A percentile compares a stretch with the other conserved stretches of the same genome.
phyloP scores from a whole-genome alignment of 2,329 filamentous ascomycete species.

The Colletotrichum brevisporum region DNA sequence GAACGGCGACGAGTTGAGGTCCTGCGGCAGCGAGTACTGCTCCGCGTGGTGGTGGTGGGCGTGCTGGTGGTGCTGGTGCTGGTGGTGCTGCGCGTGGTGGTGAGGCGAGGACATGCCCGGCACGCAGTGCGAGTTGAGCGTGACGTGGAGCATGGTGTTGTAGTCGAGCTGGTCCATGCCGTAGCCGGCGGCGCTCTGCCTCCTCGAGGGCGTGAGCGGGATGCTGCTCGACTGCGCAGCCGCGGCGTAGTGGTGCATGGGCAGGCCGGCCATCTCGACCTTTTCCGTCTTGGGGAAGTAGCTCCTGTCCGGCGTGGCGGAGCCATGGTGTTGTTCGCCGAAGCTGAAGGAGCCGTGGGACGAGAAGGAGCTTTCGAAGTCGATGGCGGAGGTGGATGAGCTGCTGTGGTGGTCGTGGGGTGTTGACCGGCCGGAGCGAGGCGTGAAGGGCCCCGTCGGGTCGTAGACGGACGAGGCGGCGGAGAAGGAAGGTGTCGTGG shows the following conservation, averaged over 20 bases:
- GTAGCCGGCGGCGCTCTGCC: constrained; percentile 32
- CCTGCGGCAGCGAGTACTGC: constrained; percentile 37
- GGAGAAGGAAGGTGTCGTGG: constrained; percentile 41
- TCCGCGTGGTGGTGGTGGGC: constrained; percentile 17
- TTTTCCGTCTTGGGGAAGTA: constrained; percentile 38
- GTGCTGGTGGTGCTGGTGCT: constrained; percentile 16
- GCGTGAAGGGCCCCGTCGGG: constrained; percentile 60
- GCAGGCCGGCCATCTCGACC: constrained; percentile 32
- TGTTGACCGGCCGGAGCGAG: constrained; percentile 60
- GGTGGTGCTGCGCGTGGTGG: constrained; percentile 20
- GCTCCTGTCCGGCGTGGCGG: constrained; percentile 31
- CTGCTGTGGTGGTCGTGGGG: constrained; percentile 49
- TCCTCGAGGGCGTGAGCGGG: constrained; percentile 36
- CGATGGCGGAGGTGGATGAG: constrained; percentile 50
- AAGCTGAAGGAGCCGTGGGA: constrained; percentile 45
- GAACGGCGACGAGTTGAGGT: constrained; percentile 41
- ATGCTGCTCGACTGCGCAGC: constrained; percentile 13
- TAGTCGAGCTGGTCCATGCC: constrained; percentile 52
- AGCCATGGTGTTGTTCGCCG: constrained; percentile 29
- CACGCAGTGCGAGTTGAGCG: constrained; percentile 40
- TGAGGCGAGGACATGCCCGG: constrained; percentile 37
- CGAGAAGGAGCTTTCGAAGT: constrained; percentile 53
- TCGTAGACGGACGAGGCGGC: constrained; percentile 57
- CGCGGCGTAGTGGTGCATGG: constrained; percentile 30
- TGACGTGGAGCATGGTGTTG: constrained; percentile 54